These are phyloP conservation scores for Ambrosia artemisiifolia DNA, from an alignment of 129 eudicot genomes.

Conservation along the genomic window DNA sequence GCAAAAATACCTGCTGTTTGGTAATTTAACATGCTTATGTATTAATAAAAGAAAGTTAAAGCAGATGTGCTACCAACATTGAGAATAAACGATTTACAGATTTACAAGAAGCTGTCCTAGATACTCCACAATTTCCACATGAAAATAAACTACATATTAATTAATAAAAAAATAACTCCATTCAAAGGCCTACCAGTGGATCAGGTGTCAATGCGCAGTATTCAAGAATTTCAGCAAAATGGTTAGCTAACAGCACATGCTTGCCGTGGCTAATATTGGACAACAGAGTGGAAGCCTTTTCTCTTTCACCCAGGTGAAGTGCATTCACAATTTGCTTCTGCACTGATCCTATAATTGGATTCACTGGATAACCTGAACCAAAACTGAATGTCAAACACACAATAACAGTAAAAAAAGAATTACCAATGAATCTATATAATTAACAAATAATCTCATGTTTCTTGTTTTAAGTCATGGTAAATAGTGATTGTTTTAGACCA, in stretches of 20 bases:
- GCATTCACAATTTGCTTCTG: constrained; percentile 58
- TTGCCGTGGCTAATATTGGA: constrained; percentile 35
- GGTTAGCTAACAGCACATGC: constrained; percentile 29
- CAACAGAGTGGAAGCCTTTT: constrained; percentile 50
- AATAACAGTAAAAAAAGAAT: not conserved
- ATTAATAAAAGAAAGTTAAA: not conserved
- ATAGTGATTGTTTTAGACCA: not conserved
- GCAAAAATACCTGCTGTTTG: not conserved
- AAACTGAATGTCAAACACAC: constrained; percentile 27
- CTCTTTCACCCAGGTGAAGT: constrained; percentile 64
- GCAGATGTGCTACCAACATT: not conserved
- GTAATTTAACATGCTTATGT: not conserved
- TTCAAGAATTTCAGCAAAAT: constrained; percentile 52
- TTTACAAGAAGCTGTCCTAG: not conserved
- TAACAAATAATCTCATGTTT: not conserved
- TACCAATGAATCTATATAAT: not conserved
- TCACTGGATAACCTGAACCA: constrained; percentile 30
- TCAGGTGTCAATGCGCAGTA: constrained; percentile 66
- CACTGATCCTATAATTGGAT: constrained; percentile 25
- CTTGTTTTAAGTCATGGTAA: not conserved
- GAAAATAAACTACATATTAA: not conserved
- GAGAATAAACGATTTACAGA: not conserved
- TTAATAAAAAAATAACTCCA: not conserved
- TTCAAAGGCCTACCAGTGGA: constrained; percentile 55
- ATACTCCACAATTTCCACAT: not conserved